Conservation (phyloP, 2,329 filamentous ascomycete genomes). For the Pseudogymnoascus sp. region DNA sequence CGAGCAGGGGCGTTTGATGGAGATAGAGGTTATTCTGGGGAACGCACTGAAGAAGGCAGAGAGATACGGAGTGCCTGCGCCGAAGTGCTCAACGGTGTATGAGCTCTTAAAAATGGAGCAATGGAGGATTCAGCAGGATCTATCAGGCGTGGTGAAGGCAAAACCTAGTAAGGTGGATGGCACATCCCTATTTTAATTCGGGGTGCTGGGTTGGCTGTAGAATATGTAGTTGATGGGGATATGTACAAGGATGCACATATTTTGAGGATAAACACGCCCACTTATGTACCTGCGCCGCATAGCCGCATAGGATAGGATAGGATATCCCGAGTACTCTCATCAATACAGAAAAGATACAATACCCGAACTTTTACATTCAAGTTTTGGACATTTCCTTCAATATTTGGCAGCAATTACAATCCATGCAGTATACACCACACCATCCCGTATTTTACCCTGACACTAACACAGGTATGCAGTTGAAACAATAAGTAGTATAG, state of each 20-base stretch:
- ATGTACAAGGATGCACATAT: background rate
- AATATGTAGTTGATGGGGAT: background rate
- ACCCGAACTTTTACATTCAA: background rate
- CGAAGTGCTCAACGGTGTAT: constrained; percentile 45
- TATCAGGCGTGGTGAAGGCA: background rate
- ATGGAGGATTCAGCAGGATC: constrained; percentile 25
- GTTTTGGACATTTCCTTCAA: background rate
- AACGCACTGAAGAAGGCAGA: constrained; percentile 45
- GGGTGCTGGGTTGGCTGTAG: background rate
- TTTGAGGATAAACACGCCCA: background rate
- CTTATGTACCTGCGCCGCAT: background rate
- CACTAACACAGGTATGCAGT: too few relatives aligned
- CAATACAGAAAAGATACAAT: background rate
- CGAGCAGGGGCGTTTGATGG: constrained; percentile 44
- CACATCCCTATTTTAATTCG: background rate
- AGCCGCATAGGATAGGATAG: background rate
- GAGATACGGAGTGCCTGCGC: constrained; percentile 43
- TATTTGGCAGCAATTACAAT: too few relatives aligned
- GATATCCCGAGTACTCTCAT: background rate
- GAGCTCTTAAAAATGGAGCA: constrained; percentile 45
- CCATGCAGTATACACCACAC: too few relatives aligned
- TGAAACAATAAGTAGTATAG: too few relatives aligned
- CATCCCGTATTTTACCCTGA: too few relatives aligned
- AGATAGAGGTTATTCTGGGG: constrained; percentile 48
- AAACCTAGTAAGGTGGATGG: background rate